Evolutionary conservation across 2,329 filamentous ascomycete genomes (phyloP), one percentile per base, ranked within the genome.

Genomic region (Aspergillus proliferans): DNA sequence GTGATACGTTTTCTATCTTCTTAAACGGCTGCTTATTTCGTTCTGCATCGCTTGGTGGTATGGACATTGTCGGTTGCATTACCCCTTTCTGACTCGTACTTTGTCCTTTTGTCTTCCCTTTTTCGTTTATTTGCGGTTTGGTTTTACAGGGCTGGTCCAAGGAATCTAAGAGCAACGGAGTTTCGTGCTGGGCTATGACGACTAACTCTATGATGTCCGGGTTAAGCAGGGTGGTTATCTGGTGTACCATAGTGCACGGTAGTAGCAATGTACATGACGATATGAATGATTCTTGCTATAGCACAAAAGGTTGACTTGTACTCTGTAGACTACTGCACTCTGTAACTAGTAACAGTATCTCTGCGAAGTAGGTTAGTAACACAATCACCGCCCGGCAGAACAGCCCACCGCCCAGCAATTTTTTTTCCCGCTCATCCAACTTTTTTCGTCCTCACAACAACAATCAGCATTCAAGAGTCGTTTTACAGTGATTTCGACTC

Each of bases 151-250:
- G 43, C 43, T 52, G 54, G 51, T 54, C 19, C 56, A 48, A 49
- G 52, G 28, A 48, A 56, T 55, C 58, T 52, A 63, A 66, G 66
- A 62, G 60, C 56, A 62, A 65, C 52, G 65, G 64, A 66, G 65
- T 68, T 68, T 52, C 54, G 50, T 51, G 34, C 43, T 50, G 57
- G 58, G 52, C 53, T 59, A 58, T 49, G 52, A 56, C 53, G 52
- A 58, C 58, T 54, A 53, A 50, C 51, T 53, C 47, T 47, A 47
- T 48, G 47, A 22, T 34, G 46, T 49, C 21, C 51, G 46, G 52
- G 47, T 52, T 53, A 52, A 52, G 54, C 52, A 55, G 51, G 55
- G 49, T 48, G 49, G 49, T 51, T 51, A 54, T 47, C 52, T 53
- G 52, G 47, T 58, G 58, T 60, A 58, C 55, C 54, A 47, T 60